Conservation (phyloP, 306 rosid species). For the Canavalia ensiformis region DNA sequence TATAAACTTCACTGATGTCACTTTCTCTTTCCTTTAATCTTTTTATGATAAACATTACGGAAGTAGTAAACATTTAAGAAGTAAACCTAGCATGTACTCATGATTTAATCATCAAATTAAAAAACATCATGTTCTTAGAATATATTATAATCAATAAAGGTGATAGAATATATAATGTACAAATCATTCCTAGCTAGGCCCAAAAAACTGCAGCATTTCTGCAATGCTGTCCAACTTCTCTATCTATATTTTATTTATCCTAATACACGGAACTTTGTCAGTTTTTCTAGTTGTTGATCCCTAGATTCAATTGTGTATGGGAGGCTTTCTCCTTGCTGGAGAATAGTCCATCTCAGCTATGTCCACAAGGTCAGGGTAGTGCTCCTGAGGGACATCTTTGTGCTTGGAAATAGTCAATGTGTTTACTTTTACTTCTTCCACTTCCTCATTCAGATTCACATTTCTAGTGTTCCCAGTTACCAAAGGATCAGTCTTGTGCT, state of each 20-base stretch:
- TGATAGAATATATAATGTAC: constrained; percentile 57
- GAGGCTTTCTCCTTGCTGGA: constrained; percentile 85
- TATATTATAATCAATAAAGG: constrained; percentile 46
- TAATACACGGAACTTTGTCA: constrained; percentile 30
- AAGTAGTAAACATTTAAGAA: background rate
- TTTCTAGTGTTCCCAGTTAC: constrained; percentile 44
- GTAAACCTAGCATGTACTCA: constrained; percentile 36
- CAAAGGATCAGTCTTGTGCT: constrained; percentile 32
- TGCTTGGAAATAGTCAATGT: constrained; percentile 45
- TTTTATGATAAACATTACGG: background rate
- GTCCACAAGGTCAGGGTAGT: constrained; percentile 61
- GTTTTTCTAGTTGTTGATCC: constrained; percentile 23
- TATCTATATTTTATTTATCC: constrained; percentile 45
- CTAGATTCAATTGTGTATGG: constrained; percentile 75
- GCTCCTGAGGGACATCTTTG: constrained; percentile 41
- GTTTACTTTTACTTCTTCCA: constrained; percentile 44
- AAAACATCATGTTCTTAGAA: constrained; percentile 22
- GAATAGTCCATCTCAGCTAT: constrained; percentile 92
- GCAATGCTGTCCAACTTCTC: constrained; percentile 64
- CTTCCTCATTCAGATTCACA: constrained; percentile 44
- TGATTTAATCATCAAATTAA: constrained; percentile 45
- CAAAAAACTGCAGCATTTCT: constrained; percentile 80
- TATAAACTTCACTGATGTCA: constrained; percentile 32
- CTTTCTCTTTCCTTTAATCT: constrained; percentile 8
- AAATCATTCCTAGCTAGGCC: constrained; percentile 60